A percentile compares a stretch with the other conserved stretches of the same genome.
phyloP scores from a whole-genome alignment of 163 green algal species.

The Prototheca cutis region DNA sequence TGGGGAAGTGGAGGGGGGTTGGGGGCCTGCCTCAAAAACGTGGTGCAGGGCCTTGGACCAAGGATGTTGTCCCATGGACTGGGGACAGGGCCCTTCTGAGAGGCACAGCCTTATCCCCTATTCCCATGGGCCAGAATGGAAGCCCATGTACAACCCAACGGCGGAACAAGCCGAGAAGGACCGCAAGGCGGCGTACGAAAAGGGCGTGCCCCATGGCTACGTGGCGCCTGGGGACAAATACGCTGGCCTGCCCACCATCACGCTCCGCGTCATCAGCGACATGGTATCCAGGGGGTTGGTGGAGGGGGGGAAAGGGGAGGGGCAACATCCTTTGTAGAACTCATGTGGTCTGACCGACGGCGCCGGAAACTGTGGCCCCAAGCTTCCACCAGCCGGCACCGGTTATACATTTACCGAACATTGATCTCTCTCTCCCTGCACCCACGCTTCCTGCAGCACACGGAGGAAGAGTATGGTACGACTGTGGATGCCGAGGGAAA shows the following conservation, averaged over 20 bases:
- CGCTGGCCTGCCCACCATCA: constrained; percentile 45
- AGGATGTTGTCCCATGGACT: no score
- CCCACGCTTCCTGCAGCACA: constrained; percentile 39
- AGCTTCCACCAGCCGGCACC: no score
- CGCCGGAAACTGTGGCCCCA: no score
- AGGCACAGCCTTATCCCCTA: no score
- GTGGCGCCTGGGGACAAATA: constrained; percentile 55
- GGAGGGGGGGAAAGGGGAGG: background rate
- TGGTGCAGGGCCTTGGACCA: no score
- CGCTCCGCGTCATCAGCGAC: constrained; percentile 54
- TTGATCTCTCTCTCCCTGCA: no score
- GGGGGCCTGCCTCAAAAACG: no score
- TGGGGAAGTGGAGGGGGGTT: no score
- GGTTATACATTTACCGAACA: no score
- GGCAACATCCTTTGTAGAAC: no score
- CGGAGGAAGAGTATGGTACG: constrained; percentile 64
- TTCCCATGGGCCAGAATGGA: constrained; percentile 55
- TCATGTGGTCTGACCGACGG: no score
- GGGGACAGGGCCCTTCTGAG: no score
- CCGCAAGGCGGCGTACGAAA: constrained; percentile 54
- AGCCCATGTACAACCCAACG: constrained; percentile 73
- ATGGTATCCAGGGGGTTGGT: constrained; percentile 33
- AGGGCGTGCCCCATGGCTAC: constrained; percentile 70
- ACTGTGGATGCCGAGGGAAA: constrained; percentile 36
- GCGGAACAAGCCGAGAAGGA: constrained; percentile 71